Evolutionary conservation across 768 basidiomycete species (phyloP), one percentile per base, ranked within the genome.

Genomic region (Neoboletus brunneissimus): DNA sequence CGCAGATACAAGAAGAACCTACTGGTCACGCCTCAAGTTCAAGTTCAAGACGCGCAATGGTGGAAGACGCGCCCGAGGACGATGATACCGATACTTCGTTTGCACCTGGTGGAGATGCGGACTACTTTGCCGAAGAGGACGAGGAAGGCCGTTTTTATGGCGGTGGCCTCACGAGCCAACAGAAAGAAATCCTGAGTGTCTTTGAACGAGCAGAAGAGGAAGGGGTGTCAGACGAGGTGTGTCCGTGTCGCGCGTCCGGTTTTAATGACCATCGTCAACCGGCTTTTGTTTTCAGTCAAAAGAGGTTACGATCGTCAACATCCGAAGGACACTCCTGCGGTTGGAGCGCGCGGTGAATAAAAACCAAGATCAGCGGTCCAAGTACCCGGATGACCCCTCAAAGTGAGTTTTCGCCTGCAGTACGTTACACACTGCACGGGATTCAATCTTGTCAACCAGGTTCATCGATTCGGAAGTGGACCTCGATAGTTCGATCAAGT

Each of bases 391-490:
- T 57, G 92, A 98, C 63, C 95, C 95, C 3, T 82, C 93, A 43
- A 97, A 89, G 95, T 95, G 61, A 56, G 79, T 48, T 45, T 40
- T 16, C 12, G 8, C 10, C 6, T 48, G 43, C 20, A 18, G 1
- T n/a, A 4, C 7, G 11, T 40, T 23, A n/a, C n/a, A n/a, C n/a
- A n/a, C n/a, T n/a, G 46, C n/a, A 11, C 22, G n/a, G 4, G 40
- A 45, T 59, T n/a, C 42, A 9, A 40, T 40, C 10, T n/a, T 20
- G n/a, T 32, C 34, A 10, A 27, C 22, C 48, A 98, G 96, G 72
- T 99, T 98, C 79, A 98, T 99, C 64, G 97, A 98, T 70, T 98
- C 97, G 1, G 97, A 99, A 77, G 91, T 93, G 25, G 94, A 97
- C 67, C 83, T 99, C 7, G 94, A 98, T 67, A 77, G 79, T 53